A percentile compares a stretch with the other conserved stretches of the same genome.
Evolutionary conservation across 116 monocot species (phyloP).

Genomic region (Thalassia testudinum): DNA sequence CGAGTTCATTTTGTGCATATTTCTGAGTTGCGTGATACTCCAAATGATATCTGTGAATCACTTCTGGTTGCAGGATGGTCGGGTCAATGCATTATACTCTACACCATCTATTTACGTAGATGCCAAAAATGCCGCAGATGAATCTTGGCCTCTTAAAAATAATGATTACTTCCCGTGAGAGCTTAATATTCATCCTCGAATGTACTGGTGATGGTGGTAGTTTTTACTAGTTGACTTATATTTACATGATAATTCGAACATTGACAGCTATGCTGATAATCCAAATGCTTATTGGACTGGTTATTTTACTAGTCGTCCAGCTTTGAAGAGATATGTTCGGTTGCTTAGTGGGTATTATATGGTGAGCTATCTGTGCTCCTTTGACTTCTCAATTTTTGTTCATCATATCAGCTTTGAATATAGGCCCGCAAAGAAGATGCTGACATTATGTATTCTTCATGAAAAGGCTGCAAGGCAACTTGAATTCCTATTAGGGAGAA

Average conservation of each 20-base stretch:
- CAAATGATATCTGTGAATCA: no score
- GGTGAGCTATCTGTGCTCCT: constrained; percentile 13
- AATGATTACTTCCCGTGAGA: constrained; percentile 80
- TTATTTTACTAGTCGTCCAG: constrained; percentile 67
- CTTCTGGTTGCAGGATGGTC: constrained; percentile 51
- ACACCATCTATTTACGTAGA: constrained; percentile 69
- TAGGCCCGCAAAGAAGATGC: not conserved
- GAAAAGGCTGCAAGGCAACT: constrained; percentile 61
- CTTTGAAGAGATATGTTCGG: constrained; percentile 67
- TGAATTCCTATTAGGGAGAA: constrained; percentile 39
- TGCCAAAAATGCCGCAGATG: constrained; percentile 62
- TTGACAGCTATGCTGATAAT: constrained; percentile 44
- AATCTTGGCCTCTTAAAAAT: constrained; percentile 57
- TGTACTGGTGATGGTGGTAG: no score
- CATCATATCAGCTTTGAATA: not conserved
- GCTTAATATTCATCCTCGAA: not conserved
- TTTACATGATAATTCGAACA: not conserved
- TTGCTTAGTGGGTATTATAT: constrained; percentile 71
- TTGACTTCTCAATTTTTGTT: not conserved
- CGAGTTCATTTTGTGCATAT: no score
- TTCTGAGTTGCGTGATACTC: no score
- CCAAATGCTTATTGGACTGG: constrained; percentile 80
- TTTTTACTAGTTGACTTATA: no score
- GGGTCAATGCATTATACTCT: constrained; percentile 67
- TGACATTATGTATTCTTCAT: not conserved